Percentiles rank a stretch among this genome's conserved stretches.
These are phyloP conservation scores for Solanum tarapatanum DNA, from an alignment of 257 asterid genomes.

Conservation along the genomic window DNA sequence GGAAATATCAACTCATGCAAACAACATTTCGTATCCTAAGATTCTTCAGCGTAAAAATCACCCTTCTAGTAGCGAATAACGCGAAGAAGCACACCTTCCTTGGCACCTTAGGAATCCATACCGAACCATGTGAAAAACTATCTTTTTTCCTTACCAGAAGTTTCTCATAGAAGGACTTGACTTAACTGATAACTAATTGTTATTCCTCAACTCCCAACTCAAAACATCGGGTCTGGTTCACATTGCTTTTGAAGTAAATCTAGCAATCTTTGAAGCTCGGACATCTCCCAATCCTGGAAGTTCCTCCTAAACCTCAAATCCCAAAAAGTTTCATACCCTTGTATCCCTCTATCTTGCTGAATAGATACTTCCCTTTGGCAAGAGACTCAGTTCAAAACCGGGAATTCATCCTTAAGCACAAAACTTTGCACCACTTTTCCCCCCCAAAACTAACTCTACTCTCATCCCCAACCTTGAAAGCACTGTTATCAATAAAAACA, in stretches of 20 bases:
- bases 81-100: neutral
- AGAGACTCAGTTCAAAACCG: neutral
- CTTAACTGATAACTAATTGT: neutral
- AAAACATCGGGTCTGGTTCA: neutral
- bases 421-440: neutral
- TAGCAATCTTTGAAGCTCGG: neutral
- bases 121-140: neutral
- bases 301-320: neutral
- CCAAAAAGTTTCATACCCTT: neutral
- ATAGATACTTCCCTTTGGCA: neutral
- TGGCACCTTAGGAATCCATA: neutral
- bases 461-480: neutral
- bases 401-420: neutral
- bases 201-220: neutral
- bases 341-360: neutral
- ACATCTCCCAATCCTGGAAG: neutral
- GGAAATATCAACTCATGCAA: neutral
- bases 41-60: neutral
- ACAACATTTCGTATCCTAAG: neutral
- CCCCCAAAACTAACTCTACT: neutral
- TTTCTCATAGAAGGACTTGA: neutral
- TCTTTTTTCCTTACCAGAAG: neutral
- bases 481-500: neutral
- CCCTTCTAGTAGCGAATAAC: neutral
- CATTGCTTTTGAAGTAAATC: neutral